phyloP scores from a whole-genome alignment of 805 yeast genomes.

The Candida sonorensis region DNA sequence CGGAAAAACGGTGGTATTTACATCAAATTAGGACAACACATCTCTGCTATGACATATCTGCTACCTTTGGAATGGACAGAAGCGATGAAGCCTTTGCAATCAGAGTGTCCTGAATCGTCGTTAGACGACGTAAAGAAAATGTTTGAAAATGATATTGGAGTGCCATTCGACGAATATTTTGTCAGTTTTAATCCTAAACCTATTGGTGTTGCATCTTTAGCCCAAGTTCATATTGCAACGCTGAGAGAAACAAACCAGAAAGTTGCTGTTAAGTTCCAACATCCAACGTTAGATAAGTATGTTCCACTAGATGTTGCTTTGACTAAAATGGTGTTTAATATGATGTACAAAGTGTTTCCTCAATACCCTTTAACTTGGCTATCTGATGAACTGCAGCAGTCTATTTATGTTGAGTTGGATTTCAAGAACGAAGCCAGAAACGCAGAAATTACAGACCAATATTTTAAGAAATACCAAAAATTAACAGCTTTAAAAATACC shows the following conservation, averaged over 20 bases:
- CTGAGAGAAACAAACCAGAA: slow-evolving; percentile 45
- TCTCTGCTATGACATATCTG: slow-evolving; percentile 85
- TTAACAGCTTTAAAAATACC: slow-evolving; percentile 82
- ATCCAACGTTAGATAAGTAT: slow-evolving; percentile 78
- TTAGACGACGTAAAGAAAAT: slow-evolving; percentile 59
- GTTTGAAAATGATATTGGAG: slow-evolving; percentile 64
- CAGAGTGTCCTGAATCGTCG: slow-evolving; percentile 78
- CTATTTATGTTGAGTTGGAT: slow-evolving; percentile 87
- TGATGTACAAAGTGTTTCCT: slow-evolving; percentile 78
- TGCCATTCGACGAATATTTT: slow-evolving; percentile 55
- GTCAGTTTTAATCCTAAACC: slow-evolving; percentile 63
- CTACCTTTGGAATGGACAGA: slow-evolving; percentile 93
- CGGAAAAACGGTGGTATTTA: slow-evolving; percentile 87
- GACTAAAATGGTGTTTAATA: slow-evolving; percentile 66
- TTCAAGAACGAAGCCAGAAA: slow-evolving; percentile 82
- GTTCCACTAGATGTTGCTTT: slow-evolving; percentile 85
- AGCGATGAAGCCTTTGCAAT: slow-evolving; percentile 90
- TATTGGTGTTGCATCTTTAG: slow-evolving; percentile 92
- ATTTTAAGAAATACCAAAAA: slow-evolving; percentile 49
- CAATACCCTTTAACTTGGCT: slow-evolving; percentile 93
- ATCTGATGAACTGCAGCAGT: slow-evolving; percentile 84
- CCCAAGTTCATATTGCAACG: slow-evolving; percentile 86
- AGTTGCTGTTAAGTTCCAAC: slow-evolving; percentile 95
- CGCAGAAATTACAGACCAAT: slow-evolving; percentile 60
- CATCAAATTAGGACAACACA: slow-evolving; percentile 92